A percentile compares a stretch with the other conserved stretches of the same genome.
Evolutionary conservation across 148 eudicot genomes (phyloP).

Genomic region (Silene uniflora): DNA sequence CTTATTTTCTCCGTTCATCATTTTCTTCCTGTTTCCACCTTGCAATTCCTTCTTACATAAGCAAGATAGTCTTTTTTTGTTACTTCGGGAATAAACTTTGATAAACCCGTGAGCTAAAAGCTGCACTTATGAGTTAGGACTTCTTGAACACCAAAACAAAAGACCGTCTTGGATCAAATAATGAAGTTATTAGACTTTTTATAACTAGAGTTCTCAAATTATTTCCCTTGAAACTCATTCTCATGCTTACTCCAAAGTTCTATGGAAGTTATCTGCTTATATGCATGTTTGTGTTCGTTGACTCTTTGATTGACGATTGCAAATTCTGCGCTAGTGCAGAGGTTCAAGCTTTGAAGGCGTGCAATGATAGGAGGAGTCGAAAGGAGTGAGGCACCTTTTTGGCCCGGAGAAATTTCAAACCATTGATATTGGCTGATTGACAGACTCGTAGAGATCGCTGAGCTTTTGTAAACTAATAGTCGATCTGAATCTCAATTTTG

Average conservation of each 20-base stretch:
- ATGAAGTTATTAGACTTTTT: no score
- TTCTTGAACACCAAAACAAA: no score
- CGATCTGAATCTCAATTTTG: neutral
- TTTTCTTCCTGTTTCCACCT: neutral
- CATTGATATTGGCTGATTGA: neutral
- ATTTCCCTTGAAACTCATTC: no score
- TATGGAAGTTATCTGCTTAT: neutral
- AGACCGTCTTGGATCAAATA: no score
- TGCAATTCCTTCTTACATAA: neutral
- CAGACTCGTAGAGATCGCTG: neutral
- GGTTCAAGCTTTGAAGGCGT: conserved; percentile 38
- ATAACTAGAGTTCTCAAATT: no score
- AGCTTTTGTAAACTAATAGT: no score
- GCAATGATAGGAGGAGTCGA: conserved; percentile 23
- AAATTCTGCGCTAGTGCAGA: conserved; percentile 19
- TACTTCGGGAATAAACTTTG: neutral
- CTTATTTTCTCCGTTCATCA: neutral
- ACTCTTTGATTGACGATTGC: neutral
- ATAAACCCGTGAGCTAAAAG: no score
- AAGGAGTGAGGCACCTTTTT: conserved; percentile 17
- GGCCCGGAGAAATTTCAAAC: neutral
- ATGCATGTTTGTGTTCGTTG: neutral
- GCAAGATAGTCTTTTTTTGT: neutral
- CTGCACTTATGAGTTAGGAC: no score
- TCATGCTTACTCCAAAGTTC: no score